Conservation (phyloP, 164 flowering plant species). For the Vitis cinerea region DNA sequence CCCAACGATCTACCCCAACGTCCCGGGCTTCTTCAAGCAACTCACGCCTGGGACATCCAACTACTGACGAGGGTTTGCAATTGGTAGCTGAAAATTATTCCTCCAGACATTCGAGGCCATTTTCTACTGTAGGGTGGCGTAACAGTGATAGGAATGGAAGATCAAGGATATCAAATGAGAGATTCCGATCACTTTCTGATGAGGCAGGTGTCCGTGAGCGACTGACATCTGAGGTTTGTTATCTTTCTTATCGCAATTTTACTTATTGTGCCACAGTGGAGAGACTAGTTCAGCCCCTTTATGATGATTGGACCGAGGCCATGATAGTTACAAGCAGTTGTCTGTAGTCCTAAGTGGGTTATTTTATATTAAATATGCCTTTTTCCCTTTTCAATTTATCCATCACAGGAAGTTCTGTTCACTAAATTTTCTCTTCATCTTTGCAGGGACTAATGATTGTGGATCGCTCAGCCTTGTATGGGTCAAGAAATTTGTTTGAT, state of each 20-base stretch:
- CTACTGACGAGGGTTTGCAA: slow-evolving; percentile 38
- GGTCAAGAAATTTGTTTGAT: slow-evolving; percentile 44
- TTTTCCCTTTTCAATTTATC: background rate
- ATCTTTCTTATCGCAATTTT: background rate
- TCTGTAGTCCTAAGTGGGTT: background rate
- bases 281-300: background rate
- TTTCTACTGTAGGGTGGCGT: slow-evolving; percentile 40
- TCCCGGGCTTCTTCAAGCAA: slow-evolving; percentile 39
- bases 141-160: slow-evolving; percentile 47
- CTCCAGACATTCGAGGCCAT: slow-evolving; percentile 45
- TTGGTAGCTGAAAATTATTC: slow-evolving; percentile 35
- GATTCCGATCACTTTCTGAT: slow-evolving; percentile 33
- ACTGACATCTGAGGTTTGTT: slow-evolving; percentile 44
- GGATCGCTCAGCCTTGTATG: slow-evolving; percentile 49
- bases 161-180: slow-evolving; percentile 37
- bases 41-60: slow-evolving; percentile 31
- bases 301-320: no score
- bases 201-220: slow-evolving; percentile 35
- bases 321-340: no score
- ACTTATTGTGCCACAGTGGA: background rate
- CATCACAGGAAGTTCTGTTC: background rate
- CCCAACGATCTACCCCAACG: slow-evolving; percentile 39
- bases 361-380: background rate
- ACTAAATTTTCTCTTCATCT: background rate
- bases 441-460: slow-evolving; percentile 49